Conservation (phyloP, 2,329 filamentous ascomycete species). For the Aspergillus glaucus region DNA sequence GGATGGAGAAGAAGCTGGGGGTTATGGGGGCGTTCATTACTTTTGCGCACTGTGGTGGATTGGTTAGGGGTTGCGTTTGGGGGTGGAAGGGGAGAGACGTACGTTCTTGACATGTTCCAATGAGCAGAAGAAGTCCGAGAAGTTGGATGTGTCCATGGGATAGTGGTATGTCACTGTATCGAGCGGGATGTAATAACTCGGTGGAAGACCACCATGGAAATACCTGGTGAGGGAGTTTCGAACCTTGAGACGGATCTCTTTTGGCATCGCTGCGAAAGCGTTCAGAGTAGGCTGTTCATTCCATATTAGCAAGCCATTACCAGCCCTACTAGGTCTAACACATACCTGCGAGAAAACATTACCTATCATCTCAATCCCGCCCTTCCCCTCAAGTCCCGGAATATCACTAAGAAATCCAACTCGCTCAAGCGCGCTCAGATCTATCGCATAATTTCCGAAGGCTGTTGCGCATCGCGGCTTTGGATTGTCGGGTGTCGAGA, state of each 20-base stretch:
- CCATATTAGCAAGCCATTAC: background rate
- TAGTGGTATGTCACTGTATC: slow-evolving; percentile 6
- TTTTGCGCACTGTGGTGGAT: slow-evolving; percentile 5
- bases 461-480: slow-evolving; percentile 9
- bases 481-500: slow-evolving; percentile 5
- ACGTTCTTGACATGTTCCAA: slow-evolving; percentile 12
- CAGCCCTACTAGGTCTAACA: background rate
- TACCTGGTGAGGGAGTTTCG: background rate
- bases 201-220: background rate
- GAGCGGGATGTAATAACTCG: slow-evolving; percentile 2
- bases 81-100: background rate
- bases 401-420: slow-evolving; percentile 7
- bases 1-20: slow-evolving; percentile 9
- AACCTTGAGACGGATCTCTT: background rate
- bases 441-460: slow-evolving; percentile 7
- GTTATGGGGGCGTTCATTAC: background rate
- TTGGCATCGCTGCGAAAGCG: background rate
- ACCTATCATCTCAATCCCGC: background rate
- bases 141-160: slow-evolving; percentile 12
- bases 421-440: slow-evolving; percentile 6
- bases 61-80: background rate
- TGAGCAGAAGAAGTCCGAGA: slow-evolving; percentile 14
- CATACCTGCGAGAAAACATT: background rate
- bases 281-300: background rate
- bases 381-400: slow-evolving; percentile 1